These are phyloP conservation scores for Alnus glutinosa DNA, from an alignment of 306 rosid species.

Conservation along the genomic window DNA sequence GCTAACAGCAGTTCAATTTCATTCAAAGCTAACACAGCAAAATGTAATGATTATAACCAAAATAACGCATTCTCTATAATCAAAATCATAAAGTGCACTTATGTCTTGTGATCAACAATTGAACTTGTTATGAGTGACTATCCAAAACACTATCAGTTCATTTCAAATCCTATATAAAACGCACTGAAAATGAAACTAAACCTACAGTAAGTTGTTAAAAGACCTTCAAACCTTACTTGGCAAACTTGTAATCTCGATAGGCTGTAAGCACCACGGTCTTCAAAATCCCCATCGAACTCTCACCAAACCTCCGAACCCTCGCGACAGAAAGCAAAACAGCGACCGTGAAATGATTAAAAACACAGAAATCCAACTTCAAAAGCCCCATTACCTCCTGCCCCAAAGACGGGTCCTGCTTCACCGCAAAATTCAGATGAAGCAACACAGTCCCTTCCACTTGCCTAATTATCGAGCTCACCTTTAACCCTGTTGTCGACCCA, in stretches of 20 bases:
- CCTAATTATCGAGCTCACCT: conserved; percentile 32
- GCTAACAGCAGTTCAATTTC: background rate
- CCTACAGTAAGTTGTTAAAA: background rate
- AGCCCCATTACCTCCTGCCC: conserved; percentile 44
- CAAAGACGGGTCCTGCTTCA: conserved; percentile 41
- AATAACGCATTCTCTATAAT: background rate
- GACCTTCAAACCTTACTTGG: conserved; percentile 15
- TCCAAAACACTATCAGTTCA: background rate
- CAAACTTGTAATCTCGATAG: conserved; percentile 38
- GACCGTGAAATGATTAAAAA: conserved; percentile 43
- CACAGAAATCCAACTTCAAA: conserved; percentile 34
- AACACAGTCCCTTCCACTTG: conserved; percentile 49
- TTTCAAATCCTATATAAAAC: background rate
- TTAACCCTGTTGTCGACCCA: conserved; percentile 32
- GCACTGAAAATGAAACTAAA: background rate
- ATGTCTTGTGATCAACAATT: background rate
- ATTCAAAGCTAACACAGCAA: background rate
- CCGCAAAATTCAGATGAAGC: conserved; percentile 45
- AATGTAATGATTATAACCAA: background rate
- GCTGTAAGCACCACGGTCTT: conserved; percentile 23
- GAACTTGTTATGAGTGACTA: background rate
- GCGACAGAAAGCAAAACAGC: conserved; percentile 35
- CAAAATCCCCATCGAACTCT: conserved; percentile 30
- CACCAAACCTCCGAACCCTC: conserved; percentile 40
- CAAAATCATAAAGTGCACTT: background rate